These are phyloP conservation scores for Lipomyces yamanashiensis DNA, from an alignment of 805 yeast species.

Conservation along the genomic window DNA sequence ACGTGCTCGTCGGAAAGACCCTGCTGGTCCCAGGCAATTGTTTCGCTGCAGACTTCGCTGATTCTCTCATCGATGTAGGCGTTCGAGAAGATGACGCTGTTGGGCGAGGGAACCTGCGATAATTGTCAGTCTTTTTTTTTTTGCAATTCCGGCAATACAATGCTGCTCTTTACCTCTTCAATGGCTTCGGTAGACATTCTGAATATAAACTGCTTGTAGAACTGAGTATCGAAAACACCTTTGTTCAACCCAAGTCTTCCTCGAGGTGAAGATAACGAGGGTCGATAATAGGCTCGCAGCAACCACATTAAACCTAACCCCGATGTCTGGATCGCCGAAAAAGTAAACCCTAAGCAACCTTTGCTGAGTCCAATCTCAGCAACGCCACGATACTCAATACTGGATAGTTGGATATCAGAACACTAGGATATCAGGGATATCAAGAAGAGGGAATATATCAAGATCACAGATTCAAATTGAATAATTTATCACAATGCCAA, in stretches of 20 bases:
- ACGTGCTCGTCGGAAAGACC: conserved; percentile 73
- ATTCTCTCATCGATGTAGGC: conserved; percentile 63
- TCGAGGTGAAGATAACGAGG: conserved; percentile 14
- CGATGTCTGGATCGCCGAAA: background rate
- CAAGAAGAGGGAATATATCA: no score
- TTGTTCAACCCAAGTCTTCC: background rate
- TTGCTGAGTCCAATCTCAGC: background rate
- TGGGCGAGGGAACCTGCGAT: conserved; percentile 36
- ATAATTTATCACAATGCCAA: conserved; percentile 30
- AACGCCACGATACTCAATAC: background rate
- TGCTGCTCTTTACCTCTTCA: conserved; percentile 1
- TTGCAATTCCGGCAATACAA: background rate
- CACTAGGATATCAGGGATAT: no score
- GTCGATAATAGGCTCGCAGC: conserved; percentile 18
- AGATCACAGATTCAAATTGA: background rate
- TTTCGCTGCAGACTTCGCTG: conserved; percentile 62
- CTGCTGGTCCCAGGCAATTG: conserved; percentile 91
- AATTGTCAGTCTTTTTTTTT: background rate
- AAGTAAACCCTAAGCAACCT: background rate
- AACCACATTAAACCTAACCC: conserved; percentile 1
- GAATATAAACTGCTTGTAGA: background rate
- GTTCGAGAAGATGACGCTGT: conserved; percentile 59
- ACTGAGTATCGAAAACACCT: background rate
- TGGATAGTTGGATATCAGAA: background rate
- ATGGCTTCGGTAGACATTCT: conserved; percentile 25